These are phyloP conservation scores for Myochromella boudieri DNA, from an alignment of 768 basidiomycete genomes.

Conservation along the genomic window DNA sequence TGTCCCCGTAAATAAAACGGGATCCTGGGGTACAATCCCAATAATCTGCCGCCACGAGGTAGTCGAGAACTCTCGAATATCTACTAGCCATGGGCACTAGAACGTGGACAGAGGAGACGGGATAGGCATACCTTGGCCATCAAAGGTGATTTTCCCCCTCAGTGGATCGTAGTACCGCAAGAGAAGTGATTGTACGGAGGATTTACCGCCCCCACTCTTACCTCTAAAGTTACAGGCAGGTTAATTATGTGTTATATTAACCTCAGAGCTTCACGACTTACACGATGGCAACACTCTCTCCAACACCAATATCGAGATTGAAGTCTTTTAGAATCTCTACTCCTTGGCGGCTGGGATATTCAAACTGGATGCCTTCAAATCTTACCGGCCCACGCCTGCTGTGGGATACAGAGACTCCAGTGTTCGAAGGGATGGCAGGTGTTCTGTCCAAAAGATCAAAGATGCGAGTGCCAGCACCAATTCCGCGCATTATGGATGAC, in stretches of 20 bases:
- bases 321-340: conserved; percentile 82
- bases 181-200: conserved; percentile 84
- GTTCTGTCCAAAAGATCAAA: conserved; percentile 88
- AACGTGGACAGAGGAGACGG: conserved; percentile 1
- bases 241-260: conserved; percentile 2
- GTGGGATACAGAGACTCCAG: conserved; percentile 57
- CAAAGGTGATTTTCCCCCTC: conserved; percentile 79
- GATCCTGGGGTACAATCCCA: conserved; percentile 95
- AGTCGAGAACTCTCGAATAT: conserved; percentile 84
- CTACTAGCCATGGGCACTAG: conserved; percentile 32
- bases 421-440: conserved; percentile 67
- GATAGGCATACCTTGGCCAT: conserved; percentile 70
- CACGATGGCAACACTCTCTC: conserved; percentile 92
- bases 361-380: conserved; percentile 84
- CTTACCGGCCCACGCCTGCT: conserved; percentile 66
- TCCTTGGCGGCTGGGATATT: conserved; percentile 85
- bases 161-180: conserved; percentile 88
- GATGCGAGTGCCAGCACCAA: conserved; percentile 91
- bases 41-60: conserved; percentile 88
- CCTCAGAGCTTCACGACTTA: conserved; percentile 39
- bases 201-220: conserved; percentile 92
- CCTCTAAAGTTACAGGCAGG: conserved; percentile 44
- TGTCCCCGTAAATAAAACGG: conserved; percentile 87
- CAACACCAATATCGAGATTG: conserved; percentile 75
- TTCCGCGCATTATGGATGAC: conserved; percentile 95